Evolutionary conservation across 306 rosid genomes (phyloP).

Genomic region (Quillaja saponaria): DNA sequence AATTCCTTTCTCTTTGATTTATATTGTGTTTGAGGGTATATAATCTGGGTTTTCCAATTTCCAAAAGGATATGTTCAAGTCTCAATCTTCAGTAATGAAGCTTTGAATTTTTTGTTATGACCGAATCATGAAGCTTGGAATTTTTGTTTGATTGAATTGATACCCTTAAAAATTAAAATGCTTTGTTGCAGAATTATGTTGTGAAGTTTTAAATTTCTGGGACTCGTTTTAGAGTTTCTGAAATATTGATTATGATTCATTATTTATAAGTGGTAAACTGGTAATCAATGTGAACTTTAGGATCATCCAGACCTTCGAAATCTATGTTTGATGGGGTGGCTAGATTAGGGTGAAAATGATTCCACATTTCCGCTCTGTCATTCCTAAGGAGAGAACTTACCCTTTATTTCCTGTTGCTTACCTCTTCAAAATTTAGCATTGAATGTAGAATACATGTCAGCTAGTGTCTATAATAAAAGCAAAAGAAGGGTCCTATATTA

Average conservation of each 20-base stretch:
- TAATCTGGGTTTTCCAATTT: neutral
- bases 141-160: neutral
- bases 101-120: no score
- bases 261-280: neutral
- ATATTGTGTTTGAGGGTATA: neutral
- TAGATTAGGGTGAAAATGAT: neutral
- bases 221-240: no score
- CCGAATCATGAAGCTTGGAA: no score
- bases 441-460: no score
- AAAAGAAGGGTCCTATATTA: no score
- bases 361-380: neutral
- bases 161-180: no score
- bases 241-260: neutral
- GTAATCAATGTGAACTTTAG: neutral
- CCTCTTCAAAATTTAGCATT: neutral
- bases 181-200: no score
- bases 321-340: neutral
- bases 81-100: no score
- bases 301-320: neutral
- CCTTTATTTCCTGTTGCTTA: no score
- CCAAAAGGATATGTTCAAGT: no score
- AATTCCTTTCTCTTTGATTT: neutral
- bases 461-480: no score
- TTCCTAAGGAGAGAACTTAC: neutral
- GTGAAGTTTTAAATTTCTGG: no score